A percentile compares a stretch with the other conserved stretches of the same genome.
Evolutionary conservation across 495 filamentous ascomycete genomes (phyloP).

Genomic region (Lasiosphaeriaceae sp.): DNA sequence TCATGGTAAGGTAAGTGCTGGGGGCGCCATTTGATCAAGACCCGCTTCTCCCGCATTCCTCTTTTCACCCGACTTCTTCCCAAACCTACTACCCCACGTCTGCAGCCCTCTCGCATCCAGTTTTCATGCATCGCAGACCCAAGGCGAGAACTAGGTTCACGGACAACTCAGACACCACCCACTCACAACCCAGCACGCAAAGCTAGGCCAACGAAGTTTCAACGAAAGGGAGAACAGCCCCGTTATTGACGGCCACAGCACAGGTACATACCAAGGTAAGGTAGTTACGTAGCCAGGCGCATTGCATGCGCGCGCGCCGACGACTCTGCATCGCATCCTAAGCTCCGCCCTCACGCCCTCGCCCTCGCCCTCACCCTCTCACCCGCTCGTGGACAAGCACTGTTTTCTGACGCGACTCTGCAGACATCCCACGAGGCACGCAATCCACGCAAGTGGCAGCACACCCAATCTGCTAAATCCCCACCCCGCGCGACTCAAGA

Average conservation of each 20-base stretch:
- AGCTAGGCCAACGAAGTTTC: not conserved
- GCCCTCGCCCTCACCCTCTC: constrained; percentile 3
- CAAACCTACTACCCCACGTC: constrained; percentile 27
- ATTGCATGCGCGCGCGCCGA: not conserved
- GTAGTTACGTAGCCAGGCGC: not conserved
- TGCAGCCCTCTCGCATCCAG: constrained; percentile 34
- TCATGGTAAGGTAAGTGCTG: constrained; percentile 15
- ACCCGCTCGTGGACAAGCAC: constrained; percentile 9
- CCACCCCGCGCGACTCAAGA: constrained; percentile 8
- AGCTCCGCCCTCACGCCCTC: not conserved
- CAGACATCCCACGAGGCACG: constrained; percentile 31
- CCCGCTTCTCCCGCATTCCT: constrained; percentile 31
- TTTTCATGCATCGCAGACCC: constrained; percentile 32
- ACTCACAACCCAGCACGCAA: not conserved
- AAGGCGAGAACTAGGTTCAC: constrained; percentile 20
- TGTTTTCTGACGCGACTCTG: constrained; percentile 35
- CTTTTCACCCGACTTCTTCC: constrained; percentile 27
- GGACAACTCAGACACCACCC: constrained; percentile 30
- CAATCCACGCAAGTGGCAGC: constrained; percentile 21
- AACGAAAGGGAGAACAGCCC: not conserved
- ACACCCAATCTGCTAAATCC: constrained; percentile 25
- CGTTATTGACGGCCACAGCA: not conserved
- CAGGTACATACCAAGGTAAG: not conserved
- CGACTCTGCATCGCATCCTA: not conserved
- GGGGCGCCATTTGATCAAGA: constrained; percentile 14